Evolutionary conservation across 106 monocot species (phyloP).

Genomic region (Dioscorea dumetorum): DNA sequence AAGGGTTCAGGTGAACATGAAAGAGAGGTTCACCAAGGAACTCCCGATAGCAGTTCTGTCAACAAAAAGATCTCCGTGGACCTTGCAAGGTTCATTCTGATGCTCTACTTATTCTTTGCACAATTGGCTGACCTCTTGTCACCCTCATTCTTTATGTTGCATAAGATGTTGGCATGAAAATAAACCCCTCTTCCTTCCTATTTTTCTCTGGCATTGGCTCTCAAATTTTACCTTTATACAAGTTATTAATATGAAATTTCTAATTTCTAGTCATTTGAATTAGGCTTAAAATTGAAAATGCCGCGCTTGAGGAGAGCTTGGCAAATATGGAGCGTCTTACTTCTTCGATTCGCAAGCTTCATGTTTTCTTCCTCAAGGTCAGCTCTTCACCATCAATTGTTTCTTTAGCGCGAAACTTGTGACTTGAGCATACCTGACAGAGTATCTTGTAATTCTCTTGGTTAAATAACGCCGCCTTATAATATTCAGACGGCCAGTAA

Average conservation of each 20-base stretch:
- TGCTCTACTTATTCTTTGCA: background rate
- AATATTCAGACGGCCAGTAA: too few relatives aligned
- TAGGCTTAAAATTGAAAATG: conserved; percentile 42
- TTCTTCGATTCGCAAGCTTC: conserved; percentile 56
- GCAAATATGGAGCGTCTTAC: conserved; percentile 61
- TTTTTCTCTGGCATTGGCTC: too few relatives aligned
- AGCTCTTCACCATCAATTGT: background rate
- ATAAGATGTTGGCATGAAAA: too few relatives aligned
- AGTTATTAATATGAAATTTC: too few relatives aligned
- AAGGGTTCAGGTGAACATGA: conserved; percentile 28
- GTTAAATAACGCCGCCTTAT: too few relatives aligned
- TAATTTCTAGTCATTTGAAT: background rate
- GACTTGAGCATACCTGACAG: too few relatives aligned
- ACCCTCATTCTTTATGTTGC: too few relatives aligned
- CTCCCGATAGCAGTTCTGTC: conserved; percentile 13
- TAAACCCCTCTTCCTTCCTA: too few relatives aligned
- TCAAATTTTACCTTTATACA: too few relatives aligned
- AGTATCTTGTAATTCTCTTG: too few relatives aligned
- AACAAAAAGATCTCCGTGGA: conserved; percentile 27
- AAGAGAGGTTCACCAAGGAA: conserved; percentile 13
- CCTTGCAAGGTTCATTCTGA: conserved; percentile 46
- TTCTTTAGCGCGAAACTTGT: background rate
- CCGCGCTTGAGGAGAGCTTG: conserved; percentile 64
- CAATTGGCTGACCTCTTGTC: too few relatives aligned
- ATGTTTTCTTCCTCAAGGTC: conserved; percentile 66